phyloP scores from a whole-genome alignment of 2,329 filamentous ascomycete species.

The Fusarium illudens region DNA sequence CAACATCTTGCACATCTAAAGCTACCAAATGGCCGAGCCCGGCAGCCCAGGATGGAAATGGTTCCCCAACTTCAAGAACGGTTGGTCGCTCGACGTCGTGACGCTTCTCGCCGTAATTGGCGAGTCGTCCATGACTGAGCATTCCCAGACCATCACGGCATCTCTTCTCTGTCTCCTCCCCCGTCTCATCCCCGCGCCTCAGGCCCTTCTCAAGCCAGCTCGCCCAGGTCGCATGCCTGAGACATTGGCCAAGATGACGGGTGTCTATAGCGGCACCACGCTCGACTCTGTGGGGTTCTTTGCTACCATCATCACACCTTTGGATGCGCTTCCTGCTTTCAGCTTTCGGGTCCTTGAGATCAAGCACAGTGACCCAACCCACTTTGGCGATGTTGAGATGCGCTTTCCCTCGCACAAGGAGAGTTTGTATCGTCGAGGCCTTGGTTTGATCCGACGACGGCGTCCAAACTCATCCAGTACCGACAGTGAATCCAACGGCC shows the following conservation, averaged over 20 bases:
- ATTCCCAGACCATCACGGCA: conserved; percentile 67
- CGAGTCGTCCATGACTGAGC: conserved; percentile 66
- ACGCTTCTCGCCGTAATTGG: conserved; percentile 70
- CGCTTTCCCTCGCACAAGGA: conserved; percentile 5
- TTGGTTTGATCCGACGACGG: conserved; percentile 21
- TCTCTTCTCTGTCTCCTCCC: conserved; percentile 66
- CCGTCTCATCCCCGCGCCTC: conserved; percentile 68
- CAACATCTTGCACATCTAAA: neutral
- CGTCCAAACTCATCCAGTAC: neutral
- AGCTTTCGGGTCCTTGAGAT: conserved; percentile 60
- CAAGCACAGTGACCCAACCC: conserved; percentile 49
- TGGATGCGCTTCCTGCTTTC: conserved; percentile 59
- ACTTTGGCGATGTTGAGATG: conserved; percentile 21
- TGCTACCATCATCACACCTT: conserved; percentile 66
- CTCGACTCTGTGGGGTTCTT: conserved; percentile 68
- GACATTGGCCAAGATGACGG: conserved; percentile 62
- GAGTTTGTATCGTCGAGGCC: conserved; percentile 11
- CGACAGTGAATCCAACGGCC: neutral
- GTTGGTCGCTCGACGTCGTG: conserved; percentile 68
- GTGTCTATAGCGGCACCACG: conserved; percentile 65
- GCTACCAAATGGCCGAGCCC: conserved; percentile 40
- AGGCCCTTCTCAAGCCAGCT: conserved; percentile 66
- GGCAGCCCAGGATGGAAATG: conserved; percentile 48
- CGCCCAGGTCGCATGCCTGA: conserved; percentile 65
- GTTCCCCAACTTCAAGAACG: conserved; percentile 54